Percentiles rank a stretch among this genome's conserved stretches.
Conservation (phyloP, 371 early-diverging fungal species). For the Lichtheimia hyalospora region DNA sequence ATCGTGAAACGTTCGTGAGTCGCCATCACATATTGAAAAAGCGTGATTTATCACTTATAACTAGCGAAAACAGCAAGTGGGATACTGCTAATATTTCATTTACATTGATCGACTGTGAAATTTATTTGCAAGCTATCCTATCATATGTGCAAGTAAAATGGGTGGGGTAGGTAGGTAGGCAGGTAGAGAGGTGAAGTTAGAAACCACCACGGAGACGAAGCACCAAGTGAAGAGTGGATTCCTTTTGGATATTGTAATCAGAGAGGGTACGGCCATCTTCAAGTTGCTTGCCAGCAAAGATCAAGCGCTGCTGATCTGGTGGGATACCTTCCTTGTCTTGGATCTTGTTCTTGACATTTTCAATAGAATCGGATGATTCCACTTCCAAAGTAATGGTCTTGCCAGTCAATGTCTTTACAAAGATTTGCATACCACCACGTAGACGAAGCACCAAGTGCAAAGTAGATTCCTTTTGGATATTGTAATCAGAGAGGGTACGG, state of each 20-base stretch:
- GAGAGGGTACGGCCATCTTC: conserved; percentile 94
- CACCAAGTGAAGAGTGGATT: conserved; percentile 98
- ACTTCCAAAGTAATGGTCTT: conserved; percentile 95
- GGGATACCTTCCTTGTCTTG: conserved; percentile 99
- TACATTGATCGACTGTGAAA: too few relatives aligned
- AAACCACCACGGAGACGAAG: conserved; percentile 97
- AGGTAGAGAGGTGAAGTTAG: conserved; percentile 14
- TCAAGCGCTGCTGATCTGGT: conserved; percentile 99
- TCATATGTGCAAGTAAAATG: background rate
- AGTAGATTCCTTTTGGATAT: conserved; percentile 79
- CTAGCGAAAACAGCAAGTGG: too few relatives aligned
- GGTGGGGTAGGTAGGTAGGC: background rate
- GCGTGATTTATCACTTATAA: too few relatives aligned
- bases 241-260: conserved; percentile 93
- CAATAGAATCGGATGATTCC: conserved; percentile 63
- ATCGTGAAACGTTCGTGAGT: too few relatives aligned
- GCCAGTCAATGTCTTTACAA: conserved; percentile 85
- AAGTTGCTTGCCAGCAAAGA: conserved; percentile 99
- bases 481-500: conserved; percentile 60
- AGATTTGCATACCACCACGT: conserved; percentile 67
- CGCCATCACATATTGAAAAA: too few relatives aligned
- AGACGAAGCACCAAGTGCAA: conserved; percentile 91
- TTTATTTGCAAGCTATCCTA: too few relatives aligned
- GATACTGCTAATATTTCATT: too few relatives aligned
- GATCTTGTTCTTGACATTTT: conserved; percentile 92